A percentile compares a stretch with the other conserved stretches of the same genome.
These are phyloP conservation scores for Nepenthes mirabilis DNA, from an alignment of 148 eudicot species.

Conservation along the genomic window DNA sequence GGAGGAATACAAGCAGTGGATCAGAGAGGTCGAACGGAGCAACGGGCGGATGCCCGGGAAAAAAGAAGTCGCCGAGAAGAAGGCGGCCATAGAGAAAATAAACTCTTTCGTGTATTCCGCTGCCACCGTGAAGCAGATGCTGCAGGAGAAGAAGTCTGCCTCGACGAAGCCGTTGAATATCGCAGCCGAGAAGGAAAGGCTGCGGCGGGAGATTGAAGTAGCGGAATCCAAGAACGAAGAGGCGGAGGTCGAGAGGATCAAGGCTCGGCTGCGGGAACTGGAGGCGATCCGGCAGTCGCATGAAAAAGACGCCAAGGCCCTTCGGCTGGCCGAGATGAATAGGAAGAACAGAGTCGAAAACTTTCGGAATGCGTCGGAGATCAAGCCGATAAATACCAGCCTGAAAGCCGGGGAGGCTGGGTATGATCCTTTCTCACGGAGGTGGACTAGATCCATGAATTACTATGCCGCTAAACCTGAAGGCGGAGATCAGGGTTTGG, in stretches of 20 bases:
- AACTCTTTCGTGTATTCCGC: constrained; percentile 77
- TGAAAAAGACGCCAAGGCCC: constrained; percentile 68
- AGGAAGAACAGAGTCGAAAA: constrained; percentile 79
- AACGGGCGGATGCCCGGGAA: constrained; percentile 69
- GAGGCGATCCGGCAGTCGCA: constrained; percentile 53
- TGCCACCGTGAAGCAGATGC: constrained; percentile 86
- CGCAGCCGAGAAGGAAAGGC: constrained; percentile 91
- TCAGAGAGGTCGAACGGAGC: constrained; percentile 74
- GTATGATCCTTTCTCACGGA: constrained; percentile 94
- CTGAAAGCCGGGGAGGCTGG: constrained; percentile 94
- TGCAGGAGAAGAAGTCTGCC: constrained; percentile 93
- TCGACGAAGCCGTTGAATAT: constrained; percentile 77
- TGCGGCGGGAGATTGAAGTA: constrained; percentile 69
- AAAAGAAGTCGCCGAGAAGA: constrained; percentile 74
- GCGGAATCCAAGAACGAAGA: constrained; percentile 71
- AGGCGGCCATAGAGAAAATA: constrained; percentile 64
- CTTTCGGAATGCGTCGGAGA: constrained; percentile 78
- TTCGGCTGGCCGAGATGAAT: constrained; percentile 83
- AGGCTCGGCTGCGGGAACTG: constrained; percentile 61
- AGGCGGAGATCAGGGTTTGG: constrained; percentile 23
- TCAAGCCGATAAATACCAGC: constrained; percentile 38
- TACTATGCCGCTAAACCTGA: constrained; percentile 41
- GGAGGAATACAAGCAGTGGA: constrained; percentile 90
- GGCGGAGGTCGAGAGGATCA: constrained; percentile 58
- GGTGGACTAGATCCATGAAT: constrained; percentile 92